Percentiles rank a stretch among this genome's conserved stretches.
Evolutionary conservation across 139 green algal genomes (phyloP).

Genomic region (Astrephomene gubernaculifera): DNA sequence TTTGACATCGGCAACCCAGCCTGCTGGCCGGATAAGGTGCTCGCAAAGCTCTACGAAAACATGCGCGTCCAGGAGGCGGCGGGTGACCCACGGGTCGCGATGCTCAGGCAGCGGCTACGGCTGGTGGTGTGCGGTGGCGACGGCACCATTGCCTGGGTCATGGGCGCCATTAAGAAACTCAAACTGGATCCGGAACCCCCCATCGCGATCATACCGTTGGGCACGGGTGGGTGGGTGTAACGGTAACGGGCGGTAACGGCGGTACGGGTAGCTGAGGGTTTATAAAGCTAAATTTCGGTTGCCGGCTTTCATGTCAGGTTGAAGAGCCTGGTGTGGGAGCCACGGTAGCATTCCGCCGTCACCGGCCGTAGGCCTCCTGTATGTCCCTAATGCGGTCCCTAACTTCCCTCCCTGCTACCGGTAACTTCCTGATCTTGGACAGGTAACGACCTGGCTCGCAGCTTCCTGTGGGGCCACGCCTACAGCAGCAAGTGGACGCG

Average conservation of each 20-base stretch:
- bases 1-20: slow-evolving; percentile 79
- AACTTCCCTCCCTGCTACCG: too few species aligned
- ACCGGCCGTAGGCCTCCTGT: too few species aligned
- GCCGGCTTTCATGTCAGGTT: too few species aligned
- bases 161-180: slow-evolving; percentile 81
- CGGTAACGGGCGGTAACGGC: too few species aligned
- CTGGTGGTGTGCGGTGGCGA: slow-evolving; percentile 88
- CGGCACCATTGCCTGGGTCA: slow-evolving; percentile 71
- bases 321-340: too few species aligned
- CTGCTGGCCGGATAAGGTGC: slow-evolving; percentile 76
- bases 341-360: too few species aligned
- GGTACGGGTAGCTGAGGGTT: too few species aligned
- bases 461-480: slow-evolving; percentile 80
- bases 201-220: slow-evolving; percentile 89
- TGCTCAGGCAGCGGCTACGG: slow-evolving; percentile 69
- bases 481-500: slow-evolving; percentile 76
- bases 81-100: slow-evolving; percentile 12
- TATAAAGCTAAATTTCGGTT: too few species aligned
- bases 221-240: slow-evolving; percentile 67
- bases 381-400: too few species aligned
- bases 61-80: slow-evolving; percentile 50
- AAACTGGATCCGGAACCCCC: slow-evolving; percentile 71
- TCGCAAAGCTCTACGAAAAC: slow-evolving; percentile 79
- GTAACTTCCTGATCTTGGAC: too few species aligned
- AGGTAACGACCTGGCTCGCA: slow-evolving; percentile 81